These are phyloP conservation scores for Fraxinus sp. DNA, from an alignment of 305 asterid genomes.

Conservation along the genomic window DNA sequence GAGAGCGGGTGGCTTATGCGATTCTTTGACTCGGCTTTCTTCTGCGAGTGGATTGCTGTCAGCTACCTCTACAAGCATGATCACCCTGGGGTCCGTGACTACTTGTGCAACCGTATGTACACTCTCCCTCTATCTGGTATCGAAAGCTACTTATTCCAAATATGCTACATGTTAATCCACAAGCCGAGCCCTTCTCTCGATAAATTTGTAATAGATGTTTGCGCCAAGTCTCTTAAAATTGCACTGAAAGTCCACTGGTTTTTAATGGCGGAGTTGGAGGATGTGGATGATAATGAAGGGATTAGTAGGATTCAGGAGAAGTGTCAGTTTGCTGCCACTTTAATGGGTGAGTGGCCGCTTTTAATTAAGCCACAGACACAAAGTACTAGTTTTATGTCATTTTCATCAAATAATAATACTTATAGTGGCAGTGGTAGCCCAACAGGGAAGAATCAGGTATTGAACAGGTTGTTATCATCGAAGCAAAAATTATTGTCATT, in stretches of 20 bases:
- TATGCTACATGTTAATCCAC: slow-evolving; percentile 84
- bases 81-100: slow-evolving; percentile 85
- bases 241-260: slow-evolving; percentile 89
- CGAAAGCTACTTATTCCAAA: slow-evolving; percentile 84
- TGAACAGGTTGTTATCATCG: slow-evolving; percentile 73
- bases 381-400: slow-evolving; percentile 40
- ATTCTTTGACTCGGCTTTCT: slow-evolving; percentile 79
- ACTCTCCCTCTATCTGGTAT: slow-evolving; percentile 81
- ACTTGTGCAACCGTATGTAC: slow-evolving; percentile 87
- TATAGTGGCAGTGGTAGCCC: slow-evolving; percentile 40
- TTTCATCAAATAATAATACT: slow-evolving; percentile 24
- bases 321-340: slow-evolving; percentile 89
- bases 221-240: slow-evolving; percentile 70
- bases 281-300: slow-evolving; percentile 83
- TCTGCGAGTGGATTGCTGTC: slow-evolving; percentile 96
- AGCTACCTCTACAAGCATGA: slow-evolving; percentile 91
- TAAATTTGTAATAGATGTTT: slow-evolving; percentile 80
- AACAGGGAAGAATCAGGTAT: slow-evolving; percentile 66
- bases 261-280: slow-evolving; percentile 91
- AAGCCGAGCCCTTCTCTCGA: slow-evolving; percentile 92
- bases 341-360: slow-evolving; percentile 90
- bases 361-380: slow-evolving; percentile 58
- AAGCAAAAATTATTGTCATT: slow-evolving; percentile 72
- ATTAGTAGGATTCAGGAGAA: slow-evolving; percentile 90
- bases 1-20: slow-evolving; percentile 91